A percentile compares a stretch with the other conserved stretches of the same genome.
phyloP scores from a whole-genome alignment of 1,284 basidiomycete genomes.

The Termitomyces sp. region DNA sequence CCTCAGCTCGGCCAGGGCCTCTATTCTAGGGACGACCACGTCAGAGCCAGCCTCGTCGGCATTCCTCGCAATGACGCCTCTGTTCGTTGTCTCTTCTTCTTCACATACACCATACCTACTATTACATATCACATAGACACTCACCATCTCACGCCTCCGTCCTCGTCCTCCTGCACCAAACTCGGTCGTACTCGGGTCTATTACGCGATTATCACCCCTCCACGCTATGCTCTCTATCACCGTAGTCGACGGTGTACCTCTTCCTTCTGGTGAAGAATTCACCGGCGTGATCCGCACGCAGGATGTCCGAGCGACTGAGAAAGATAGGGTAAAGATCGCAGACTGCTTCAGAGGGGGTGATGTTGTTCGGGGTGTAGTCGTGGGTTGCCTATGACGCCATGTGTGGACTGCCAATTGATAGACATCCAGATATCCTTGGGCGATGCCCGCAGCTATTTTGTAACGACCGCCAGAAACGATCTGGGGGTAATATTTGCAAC shows the following conservation, averaged over 20 bases:
- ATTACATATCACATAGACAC: constrained; percentile 44
- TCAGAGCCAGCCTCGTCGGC: constrained; percentile 74
- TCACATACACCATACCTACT: constrained; percentile 20
- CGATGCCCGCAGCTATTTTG: constrained; percentile 91
- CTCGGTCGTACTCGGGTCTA: constrained; percentile 71
- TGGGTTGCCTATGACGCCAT: constrained; percentile 40
- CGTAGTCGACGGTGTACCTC: constrained; percentile 86
- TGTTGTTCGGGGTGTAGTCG: constrained; percentile 89
- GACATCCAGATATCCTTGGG: constrained; percentile 76
- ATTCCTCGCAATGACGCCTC: constrained; percentile 57
- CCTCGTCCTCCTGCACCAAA: constrained; percentile 68
- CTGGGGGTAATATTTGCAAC: constrained; percentile 89
- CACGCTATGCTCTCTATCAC: constrained; percentile 87
- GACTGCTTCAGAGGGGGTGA: constrained; percentile 97
- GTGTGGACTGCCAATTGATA: background rate
- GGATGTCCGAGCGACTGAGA: constrained; percentile 90
- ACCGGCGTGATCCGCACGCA: constrained; percentile 87
- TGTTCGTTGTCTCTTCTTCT: constrained; percentile 45
- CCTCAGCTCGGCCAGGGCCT: constrained; percentile 66
- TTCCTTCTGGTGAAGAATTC: constrained; percentile 89
- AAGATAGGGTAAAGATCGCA: constrained; percentile 88
- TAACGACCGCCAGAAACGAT: constrained; percentile 92
- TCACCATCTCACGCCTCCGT: constrained; percentile 56
- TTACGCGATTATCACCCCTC: constrained; percentile 82
- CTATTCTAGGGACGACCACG: constrained; percentile 60